phyloP scores from a whole-genome alignment of 805 yeast genomes.

The Metschnikowia koreensis region DNA sequence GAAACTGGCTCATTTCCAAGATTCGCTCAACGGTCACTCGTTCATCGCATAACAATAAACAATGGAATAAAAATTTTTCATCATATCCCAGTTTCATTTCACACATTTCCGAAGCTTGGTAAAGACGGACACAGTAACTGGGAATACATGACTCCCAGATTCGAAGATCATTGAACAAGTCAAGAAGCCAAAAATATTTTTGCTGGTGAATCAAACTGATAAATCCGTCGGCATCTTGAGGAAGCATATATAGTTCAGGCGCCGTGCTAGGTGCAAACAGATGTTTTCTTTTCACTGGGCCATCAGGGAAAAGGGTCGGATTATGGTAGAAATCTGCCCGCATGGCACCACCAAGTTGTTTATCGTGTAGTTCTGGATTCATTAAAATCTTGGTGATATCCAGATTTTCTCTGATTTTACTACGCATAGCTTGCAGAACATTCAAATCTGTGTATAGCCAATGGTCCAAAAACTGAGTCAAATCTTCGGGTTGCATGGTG shows the following conservation, averaged over 20 bases:
- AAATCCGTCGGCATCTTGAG: constrained; percentile 21
- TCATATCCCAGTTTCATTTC: constrained; percentile 9
- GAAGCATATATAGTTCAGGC: constrained; percentile 8
- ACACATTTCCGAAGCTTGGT: constrained; percentile 8
- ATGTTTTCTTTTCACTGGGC: background rate
- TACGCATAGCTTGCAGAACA: constrained; percentile 13
- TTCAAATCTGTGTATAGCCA: constrained; percentile 2
- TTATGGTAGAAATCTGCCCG: constrained; percentile 5
- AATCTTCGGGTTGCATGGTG: constrained; percentile 1
- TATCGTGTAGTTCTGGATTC: constrained; percentile 15
- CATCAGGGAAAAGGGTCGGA: background rate
- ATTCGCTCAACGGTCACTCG: constrained; percentile 10
- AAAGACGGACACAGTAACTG: constrained; percentile 26
- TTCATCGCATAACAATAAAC: constrained; percentile 30
- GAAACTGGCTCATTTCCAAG: constrained; percentile 17
- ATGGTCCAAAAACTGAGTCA: constrained; percentile 3
- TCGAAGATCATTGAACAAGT: constrained; percentile 37
- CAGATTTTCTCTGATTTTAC: constrained; percentile 19
- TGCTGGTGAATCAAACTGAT: constrained; percentile 31
- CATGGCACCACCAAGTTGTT: constrained; percentile 9
- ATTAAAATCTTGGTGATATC: constrained; percentile 27
- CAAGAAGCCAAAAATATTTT: constrained; percentile 39
- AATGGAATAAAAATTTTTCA: constrained; percentile 24
- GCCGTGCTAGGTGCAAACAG: background rate
- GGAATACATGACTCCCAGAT: constrained; percentile 41